Evolutionary conservation across 164 flowering plant genomes (phyloP).

Genomic region (Brasenia schreberi): DNA sequence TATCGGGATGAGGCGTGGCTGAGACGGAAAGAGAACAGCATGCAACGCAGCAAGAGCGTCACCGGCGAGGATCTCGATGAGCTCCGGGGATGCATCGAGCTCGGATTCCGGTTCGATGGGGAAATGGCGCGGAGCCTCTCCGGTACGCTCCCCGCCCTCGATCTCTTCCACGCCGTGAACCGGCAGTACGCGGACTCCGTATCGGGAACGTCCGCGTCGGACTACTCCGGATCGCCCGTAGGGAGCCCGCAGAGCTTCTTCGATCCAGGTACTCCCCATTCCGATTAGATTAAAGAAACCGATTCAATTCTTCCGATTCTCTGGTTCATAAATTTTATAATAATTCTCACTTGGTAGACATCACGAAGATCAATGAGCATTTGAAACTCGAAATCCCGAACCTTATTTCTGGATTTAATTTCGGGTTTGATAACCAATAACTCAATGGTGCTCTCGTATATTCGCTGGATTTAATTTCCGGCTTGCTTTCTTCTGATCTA

Average conservation of each 20-base stretch:
- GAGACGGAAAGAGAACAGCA: conserved; percentile 24
- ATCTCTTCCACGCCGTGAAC: conserved; percentile 49
- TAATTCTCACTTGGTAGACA: no score
- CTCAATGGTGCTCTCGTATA: no score
- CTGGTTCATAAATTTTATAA: no score
- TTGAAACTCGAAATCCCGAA: no score
- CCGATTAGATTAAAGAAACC: no score
- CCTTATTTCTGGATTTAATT: no score
- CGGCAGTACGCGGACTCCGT: conserved; percentile 33
- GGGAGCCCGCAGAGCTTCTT: conserved; percentile 31
- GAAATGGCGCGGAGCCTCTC: conserved; percentile 41
- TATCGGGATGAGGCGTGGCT: conserved; percentile 41
- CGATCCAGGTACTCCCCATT: conserved; percentile 23
- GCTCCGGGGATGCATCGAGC: conserved; percentile 62
- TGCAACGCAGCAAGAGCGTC: conserved; percentile 40
- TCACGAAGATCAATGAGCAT: no score
- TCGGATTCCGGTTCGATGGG: conserved; percentile 64
- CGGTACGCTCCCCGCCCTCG: conserved; percentile 62
- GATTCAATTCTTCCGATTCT: no score
- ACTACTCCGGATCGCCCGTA: conserved; percentile 11
- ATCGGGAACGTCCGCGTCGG: conserved; percentile 17
- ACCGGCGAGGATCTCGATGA: conserved; percentile 82
- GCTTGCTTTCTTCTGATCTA: no score
- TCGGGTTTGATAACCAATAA: no score
- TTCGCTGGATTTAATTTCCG: no score